phyloP scores from a whole-genome alignment of 257 asterid species.

The Fraxinus americana region DNA sequence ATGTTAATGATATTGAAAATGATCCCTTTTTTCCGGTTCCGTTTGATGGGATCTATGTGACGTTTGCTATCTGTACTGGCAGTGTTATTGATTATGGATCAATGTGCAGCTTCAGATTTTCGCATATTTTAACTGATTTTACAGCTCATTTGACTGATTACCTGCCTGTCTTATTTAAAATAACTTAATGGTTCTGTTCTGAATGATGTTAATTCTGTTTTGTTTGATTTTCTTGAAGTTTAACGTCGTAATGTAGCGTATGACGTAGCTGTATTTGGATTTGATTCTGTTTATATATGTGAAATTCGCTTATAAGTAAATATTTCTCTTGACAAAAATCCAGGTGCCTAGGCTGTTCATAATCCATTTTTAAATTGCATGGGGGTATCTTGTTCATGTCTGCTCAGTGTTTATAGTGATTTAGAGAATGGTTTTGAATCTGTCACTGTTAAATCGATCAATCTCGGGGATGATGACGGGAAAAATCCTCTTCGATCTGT shows the following conservation, averaged over 20 bases:
- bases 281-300: background rate
- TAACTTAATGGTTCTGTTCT: background rate
- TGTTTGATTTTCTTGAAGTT: background rate
- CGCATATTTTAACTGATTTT: background rate
- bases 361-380: conserved; percentile 34
- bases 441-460: conserved; percentile 19
- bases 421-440: conserved; percentile 31
- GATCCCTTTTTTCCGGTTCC: background rate
- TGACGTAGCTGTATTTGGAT: background rate
- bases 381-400: conserved; percentile 37
- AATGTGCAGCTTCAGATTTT: background rate
- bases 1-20: background rate
- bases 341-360: conserved; percentile 3
- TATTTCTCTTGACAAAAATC: background rate
- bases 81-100: background rate
- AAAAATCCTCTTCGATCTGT: conserved; percentile 3
- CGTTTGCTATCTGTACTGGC: background rate
- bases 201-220: background rate
- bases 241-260: background rate
- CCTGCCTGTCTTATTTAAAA: background rate
- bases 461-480: conserved; percentile 5
- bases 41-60: conserved; percentile 4
- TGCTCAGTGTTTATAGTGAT: conserved; percentile 19
- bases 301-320: background rate
- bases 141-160: background rate